Base-by-base conservation (phyloP, 148 eudicot genomes). In the Vaccinium darrowii region DNA sequence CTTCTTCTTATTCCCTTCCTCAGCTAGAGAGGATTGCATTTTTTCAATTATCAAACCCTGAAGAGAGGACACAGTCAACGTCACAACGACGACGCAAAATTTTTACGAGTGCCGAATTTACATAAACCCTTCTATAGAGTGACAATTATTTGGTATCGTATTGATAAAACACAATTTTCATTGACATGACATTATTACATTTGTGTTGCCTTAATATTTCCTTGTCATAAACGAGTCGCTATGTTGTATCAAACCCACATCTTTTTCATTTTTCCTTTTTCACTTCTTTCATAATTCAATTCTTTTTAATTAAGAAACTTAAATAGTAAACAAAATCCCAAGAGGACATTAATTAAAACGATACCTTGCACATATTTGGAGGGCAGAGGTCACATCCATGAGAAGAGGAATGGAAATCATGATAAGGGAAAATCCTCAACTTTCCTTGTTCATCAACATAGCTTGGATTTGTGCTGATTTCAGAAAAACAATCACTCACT, bases 331-430 rank as follows among this genome's bases (percentile, higher is more conserved):
- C 27, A 21, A 62, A 62, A 62, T 62, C 8, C 69, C 69, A 62
- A 8, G 36, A 23, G 15, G 25, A 23, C 4, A 69, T 27, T 43
- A 43, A 43, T 43, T 43, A 43, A 4, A 43, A 27, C 12, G 18
- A 8, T 88, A 94, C 99, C 98, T 95, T 95, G 94, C 98, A 95
- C 98, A 95, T 94, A 85, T 95, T 95, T 14, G 98, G 98, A 84
- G 98, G 98, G 88, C 98, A 95, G 33, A 81, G 92, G 77, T 69
- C 71, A 83, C 94, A 89, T 62, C 94, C 94, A 86, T 93, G 95
- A 69, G 92, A 53, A 79, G 89, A 89, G 8, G 76, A 82, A 33
- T 85, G 88, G 72, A 92, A 92, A 88, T 94, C 97, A 89, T 92
- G 91, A 83, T 56, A 89, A 80, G 96, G 95, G 4, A 75, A 84